phyloP scores from a whole-genome alignment of 805 yeast species.

The Candida khao-thaluensis region DNA sequence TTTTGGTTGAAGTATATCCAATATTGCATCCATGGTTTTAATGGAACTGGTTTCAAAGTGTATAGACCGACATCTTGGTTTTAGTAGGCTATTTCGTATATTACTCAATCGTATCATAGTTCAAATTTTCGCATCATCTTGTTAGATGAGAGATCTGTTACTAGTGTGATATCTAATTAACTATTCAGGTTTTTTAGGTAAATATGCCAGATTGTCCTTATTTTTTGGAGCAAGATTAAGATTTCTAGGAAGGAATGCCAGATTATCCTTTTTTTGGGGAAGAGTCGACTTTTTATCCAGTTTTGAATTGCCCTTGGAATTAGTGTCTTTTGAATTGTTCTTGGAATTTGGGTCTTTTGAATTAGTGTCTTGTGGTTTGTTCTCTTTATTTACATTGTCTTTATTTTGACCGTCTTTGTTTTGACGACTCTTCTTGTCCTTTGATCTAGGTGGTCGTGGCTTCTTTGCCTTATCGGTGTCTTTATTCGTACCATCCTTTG shows the following conservation, averaged over 20 bases:
- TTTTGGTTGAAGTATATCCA: constrained; percentile 13
- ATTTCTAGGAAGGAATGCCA: no score
- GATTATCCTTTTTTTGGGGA: no score
- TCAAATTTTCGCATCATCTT: constrained; percentile 1
- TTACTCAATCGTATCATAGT: constrained; percentile 1
- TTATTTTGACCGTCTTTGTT: constrained; percentile 3
- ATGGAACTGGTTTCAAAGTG: constrained; percentile 15
- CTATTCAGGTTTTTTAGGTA: constrained; percentile 1
- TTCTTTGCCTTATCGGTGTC: constrained; percentile 6
- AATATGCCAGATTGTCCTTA: constrained; percentile 5
- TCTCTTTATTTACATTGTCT: neutral
- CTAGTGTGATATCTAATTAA: neutral
- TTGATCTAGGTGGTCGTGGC: neutral
- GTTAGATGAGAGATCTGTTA: no score
- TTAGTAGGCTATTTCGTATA: no score
- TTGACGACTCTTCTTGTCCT: constrained; percentile 8
- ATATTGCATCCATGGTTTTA: constrained; percentile 18
- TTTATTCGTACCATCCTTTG: constrained; percentile 4
- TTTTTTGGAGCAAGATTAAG: no score
- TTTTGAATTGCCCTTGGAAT: no score
- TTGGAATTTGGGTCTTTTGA: neutral
- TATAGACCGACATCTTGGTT: neutral
- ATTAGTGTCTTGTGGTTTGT: neutral
- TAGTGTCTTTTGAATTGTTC: no score
- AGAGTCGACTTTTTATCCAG: no score